phyloP scores from a whole-genome alignment of 2,329 filamentous ascomycete species.

The Cordyceps fumosorosea region DNA sequence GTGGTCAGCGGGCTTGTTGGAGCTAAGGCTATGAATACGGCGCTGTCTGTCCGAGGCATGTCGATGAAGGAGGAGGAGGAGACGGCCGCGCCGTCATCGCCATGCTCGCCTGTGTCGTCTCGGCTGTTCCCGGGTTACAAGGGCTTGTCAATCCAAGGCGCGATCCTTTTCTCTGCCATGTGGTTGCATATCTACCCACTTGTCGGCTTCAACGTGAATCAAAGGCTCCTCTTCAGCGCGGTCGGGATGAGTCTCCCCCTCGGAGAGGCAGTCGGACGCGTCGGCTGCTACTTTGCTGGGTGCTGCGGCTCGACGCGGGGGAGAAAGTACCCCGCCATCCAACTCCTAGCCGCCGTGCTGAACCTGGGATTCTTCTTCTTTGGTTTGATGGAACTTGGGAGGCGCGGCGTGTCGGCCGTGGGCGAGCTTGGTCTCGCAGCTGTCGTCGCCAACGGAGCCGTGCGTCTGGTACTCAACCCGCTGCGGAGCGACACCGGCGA shows the following conservation, averaged over 20 bases:
- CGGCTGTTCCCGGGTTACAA: constrained; percentile 5
- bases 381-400: background rate
- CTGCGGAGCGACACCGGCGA: background rate
- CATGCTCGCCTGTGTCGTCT: background rate
- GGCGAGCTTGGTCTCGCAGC: background rate
- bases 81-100: background rate
- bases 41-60: background rate
- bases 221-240: background rate
- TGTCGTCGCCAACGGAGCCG: background rate
- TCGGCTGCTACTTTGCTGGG: constrained; percentile 12
- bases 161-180: background rate
- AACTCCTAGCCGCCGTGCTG: background rate
- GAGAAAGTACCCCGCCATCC: background rate
- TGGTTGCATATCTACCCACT: background rate
- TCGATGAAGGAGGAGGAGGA: background rate
- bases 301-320: constrained; percentile 2
- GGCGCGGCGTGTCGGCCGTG: background rate
- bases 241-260: background rate
- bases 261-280: constrained; percentile 10
- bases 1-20: constrained; percentile 2
- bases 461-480: constrained; percentile 3
- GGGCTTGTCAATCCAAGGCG: constrained; percentile 13
- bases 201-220: background rate
- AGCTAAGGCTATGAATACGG: background rate
- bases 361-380: background rate